A percentile compares a stretch with the other conserved stretches of the same genome.
These are phyloP conservation scores for Bassia scoparia DNA, from an alignment of 148 eudicot genomes.

Conservation along the genomic window DNA sequence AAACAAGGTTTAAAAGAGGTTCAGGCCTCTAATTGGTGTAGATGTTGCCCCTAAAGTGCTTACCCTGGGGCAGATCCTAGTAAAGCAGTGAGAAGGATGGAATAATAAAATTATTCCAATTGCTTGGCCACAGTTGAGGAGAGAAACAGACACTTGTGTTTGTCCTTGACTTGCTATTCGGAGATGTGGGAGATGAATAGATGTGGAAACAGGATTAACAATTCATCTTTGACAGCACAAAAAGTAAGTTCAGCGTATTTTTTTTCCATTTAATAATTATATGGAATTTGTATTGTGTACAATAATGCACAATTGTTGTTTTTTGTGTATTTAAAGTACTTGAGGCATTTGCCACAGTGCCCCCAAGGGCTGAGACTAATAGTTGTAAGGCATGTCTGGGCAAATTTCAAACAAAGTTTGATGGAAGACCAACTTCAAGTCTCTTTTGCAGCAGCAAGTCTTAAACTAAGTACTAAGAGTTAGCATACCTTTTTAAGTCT, in stretches of 20 bases:
- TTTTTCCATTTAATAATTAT: not conserved
- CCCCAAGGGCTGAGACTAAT: not conserved
- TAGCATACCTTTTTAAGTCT: no score
- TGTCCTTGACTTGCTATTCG: not conserved
- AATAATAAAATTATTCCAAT: not conserved
- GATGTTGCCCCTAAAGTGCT: not conserved
- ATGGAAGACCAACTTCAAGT: not conserved
- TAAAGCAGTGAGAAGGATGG: not conserved
- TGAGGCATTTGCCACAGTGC: not conserved
- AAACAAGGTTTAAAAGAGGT: not conserved
- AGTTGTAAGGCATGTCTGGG: not conserved
- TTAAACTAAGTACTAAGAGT: not conserved
- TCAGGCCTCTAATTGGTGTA: slow-evolving; percentile 5
- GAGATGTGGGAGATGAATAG: not conserved
- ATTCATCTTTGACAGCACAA: slow-evolving; percentile 11
- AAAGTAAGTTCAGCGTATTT: not conserved
- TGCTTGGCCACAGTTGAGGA: slow-evolving; percentile 1
- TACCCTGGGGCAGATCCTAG: not conserved
- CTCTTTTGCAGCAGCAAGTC: not conserved
- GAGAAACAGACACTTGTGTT: not conserved
- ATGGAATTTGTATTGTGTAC: not conserved
- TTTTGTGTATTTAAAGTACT: not conserved
- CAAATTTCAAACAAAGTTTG: not conserved
- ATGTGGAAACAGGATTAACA: not conserved
- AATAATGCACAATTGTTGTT: not conserved